Conservation (phyloP, 139 green algal genomes). For the Coelastrella sp. region DNA sequence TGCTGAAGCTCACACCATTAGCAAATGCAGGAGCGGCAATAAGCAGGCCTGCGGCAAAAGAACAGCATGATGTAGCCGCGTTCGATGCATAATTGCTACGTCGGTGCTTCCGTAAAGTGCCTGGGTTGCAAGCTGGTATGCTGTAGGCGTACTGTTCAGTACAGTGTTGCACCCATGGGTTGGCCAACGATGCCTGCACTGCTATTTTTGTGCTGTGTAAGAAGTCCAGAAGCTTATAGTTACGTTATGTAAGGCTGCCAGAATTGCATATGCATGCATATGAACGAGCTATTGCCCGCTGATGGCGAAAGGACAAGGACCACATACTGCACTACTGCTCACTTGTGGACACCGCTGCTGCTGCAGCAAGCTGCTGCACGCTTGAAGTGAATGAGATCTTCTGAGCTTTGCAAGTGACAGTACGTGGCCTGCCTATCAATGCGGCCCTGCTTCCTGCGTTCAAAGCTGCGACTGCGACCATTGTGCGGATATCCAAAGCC, state of each 20-base stretch:
- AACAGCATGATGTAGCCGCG: neutral
- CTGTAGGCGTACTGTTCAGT: no score
- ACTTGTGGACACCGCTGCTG: conserved; percentile 18
- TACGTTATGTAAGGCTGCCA: no score
- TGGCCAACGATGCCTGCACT: neutral
- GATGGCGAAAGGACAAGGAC: no score
- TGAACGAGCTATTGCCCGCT: no score
- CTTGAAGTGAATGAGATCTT: neutral
- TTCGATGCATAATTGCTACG: neutral
- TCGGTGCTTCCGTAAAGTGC: no score
- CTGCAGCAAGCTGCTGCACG: conserved; percentile 11
- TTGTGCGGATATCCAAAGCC: neutral
- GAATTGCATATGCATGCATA: no score
- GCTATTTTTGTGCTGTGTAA: no score
- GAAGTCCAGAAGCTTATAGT: no score
- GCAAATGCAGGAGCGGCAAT: conserved; percentile 44
- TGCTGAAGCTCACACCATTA: conserved; percentile 41
- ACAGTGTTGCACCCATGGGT: no score
- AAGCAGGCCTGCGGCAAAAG: conserved; percentile 40
- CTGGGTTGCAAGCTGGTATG: no score
- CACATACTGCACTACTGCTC: neutral
- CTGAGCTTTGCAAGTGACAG: neutral
- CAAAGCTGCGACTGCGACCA: neutral
- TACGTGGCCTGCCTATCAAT: conserved; percentile 5
- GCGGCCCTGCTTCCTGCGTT: conserved; percentile 10